Percentiles rank a stretch among this genome's conserved stretches.
These are phyloP conservation scores for Jimgerdemannia lactiflua DNA, from an alignment of 192 early-diverging fungal genomes.

Conservation along the genomic window DNA sequence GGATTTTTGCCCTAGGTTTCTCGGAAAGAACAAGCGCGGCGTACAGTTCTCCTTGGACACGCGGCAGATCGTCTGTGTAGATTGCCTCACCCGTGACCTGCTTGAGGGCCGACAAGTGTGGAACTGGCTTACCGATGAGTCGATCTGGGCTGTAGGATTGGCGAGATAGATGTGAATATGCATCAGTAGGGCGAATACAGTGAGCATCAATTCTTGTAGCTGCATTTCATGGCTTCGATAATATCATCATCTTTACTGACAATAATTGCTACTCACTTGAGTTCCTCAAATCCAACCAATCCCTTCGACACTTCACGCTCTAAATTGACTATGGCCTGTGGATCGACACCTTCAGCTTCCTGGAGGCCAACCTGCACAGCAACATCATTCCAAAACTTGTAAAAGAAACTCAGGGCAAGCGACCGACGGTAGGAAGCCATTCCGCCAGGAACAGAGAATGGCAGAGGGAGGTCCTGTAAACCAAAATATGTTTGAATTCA, in stretches of 20 bases:
- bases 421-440: constrained; percentile 68
- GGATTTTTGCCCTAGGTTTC: constrained; percentile 69
- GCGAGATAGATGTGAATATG: too few species aligned
- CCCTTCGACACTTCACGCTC: constrained; percentile 29
- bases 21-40: constrained; percentile 65
- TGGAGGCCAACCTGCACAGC: constrained; percentile 19
- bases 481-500: too few species aligned
- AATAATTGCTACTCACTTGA: too few species aligned
- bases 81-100: constrained; percentile 85
- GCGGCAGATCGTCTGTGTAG: constrained; percentile 84
- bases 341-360: constrained; percentile 17
- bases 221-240: too few species aligned
- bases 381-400: constrained; percentile 67
- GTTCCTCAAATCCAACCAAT: background rate
- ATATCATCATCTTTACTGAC: too few species aligned
- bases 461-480: constrained; percentile 42
- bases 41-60: constrained; percentile 63
- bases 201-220: too few species aligned
- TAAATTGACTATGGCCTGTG: constrained; percentile 34
- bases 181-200: too few species aligned
- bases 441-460: constrained; percentile 54
- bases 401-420: constrained; percentile 56
- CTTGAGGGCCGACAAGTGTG: constrained; percentile 75
- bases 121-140: constrained; percentile 59
- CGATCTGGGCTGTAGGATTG: too few species aligned